phyloP scores from a whole-genome alignment of 2,329 filamentous ascomycete genomes.

The Aspergillus awamori region DNA sequence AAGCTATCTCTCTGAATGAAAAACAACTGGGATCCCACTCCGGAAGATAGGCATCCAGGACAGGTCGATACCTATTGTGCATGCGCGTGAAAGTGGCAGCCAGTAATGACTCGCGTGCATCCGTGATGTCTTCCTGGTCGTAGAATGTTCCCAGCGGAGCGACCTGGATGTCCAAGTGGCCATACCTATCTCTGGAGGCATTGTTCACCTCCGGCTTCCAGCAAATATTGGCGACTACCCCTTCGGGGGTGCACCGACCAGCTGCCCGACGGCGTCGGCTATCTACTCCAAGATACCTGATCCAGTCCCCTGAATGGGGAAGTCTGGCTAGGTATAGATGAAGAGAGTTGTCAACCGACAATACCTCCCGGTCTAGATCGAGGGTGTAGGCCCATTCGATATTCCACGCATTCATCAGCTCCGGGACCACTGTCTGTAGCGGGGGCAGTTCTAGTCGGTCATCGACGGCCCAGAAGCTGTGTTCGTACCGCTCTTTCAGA shows the following conservation, averaged over 20 bases:
- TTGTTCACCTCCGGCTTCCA: constrained; percentile 11
- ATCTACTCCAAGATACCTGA: constrained; percentile 15
- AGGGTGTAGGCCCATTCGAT: constrained; percentile 24
- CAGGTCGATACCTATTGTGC: not conserved
- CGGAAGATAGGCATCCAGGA: constrained; percentile 15
- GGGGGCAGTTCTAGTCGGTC: constrained; percentile 17
- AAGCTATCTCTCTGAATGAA: constrained; percentile 23
- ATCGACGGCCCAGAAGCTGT: constrained; percentile 19
- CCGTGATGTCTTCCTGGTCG: not conserved
- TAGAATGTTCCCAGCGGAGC: constrained; percentile 1
- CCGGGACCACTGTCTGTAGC: constrained; percentile 4
- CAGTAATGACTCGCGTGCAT: constrained; percentile 14
- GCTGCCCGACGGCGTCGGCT: constrained; percentile 3
- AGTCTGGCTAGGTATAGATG: constrained; percentile 16
- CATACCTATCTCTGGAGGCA: not conserved
- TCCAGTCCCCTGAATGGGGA: constrained; percentile 14
- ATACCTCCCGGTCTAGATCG: constrained; percentile 23
- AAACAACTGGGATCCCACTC: constrained; percentile 19
- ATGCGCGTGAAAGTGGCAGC: not conserved
- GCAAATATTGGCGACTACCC: constrained; percentile 14
- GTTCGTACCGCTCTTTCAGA: constrained; percentile 11
- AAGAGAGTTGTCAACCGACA: constrained; percentile 17
- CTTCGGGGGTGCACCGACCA: constrained; percentile 7
- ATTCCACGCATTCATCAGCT: not conserved
- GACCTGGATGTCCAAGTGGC: constrained; percentile 1